Base-by-base conservation (phyloP, 176 grass and related monocot species). In the Rhynchospora tenuis region DNA sequence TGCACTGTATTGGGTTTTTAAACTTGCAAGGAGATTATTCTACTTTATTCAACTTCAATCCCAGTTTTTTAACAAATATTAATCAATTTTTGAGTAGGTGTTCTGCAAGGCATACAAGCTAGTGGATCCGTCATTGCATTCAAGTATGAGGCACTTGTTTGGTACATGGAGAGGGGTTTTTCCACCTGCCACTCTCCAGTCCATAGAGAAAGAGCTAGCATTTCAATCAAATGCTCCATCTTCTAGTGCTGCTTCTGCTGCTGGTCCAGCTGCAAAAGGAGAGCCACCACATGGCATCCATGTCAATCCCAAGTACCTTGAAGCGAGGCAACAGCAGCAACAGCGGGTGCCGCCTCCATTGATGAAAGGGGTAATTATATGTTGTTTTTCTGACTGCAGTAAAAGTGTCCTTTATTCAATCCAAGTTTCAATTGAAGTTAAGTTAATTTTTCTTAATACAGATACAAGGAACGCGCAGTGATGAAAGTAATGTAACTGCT, bases 151-250 rank as follows among this genome's bases (percentile, higher is more conserved):
- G 71, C 97, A 99, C 90, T 86, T 99, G 75, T 99, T 99, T 82
- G 97, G 97, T 73, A 99, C 97, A 81, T 99, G 97, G 97, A 95
- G 90, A 88, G 97, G 97, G 80, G 97, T 99, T 13, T 99, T 99
- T 76, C 91, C 93, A 75, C 52, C 85, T 57, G 17, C 80, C 78
- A 60, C 97, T 3, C 89, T 99, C 63, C 93, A 99, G 83, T 38
- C 83, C 27, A 99, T 99, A 70, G 97, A 99, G 73, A 96, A 99
- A 76, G 93, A 96, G 15, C 93, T 99, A 64, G 86, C 88, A 60
- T 99, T 99, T 76, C 88, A 93, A 48, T 83, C 93, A 66, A 76
- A 86, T 80, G 55, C 83, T 65, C 59, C 71, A 15, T 74, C 59
- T 44, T 59, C 78, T 45, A 81, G 59, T 61, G 78, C 38, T 62